phyloP scores from a whole-genome alignment of 345 rosid genomes.

The Lepidium sativum region DNA sequence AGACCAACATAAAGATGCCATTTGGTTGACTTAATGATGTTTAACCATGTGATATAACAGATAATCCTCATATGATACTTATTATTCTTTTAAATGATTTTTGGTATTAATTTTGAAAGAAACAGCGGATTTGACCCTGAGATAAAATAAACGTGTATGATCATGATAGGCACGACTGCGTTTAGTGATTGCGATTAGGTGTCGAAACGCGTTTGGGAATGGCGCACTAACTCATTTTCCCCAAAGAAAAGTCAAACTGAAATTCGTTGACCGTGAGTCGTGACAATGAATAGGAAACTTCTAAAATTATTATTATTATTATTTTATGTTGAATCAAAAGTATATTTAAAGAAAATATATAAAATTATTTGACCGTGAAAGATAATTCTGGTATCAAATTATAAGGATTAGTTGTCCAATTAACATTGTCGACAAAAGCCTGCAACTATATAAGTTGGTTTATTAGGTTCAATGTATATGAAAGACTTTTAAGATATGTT shows the following conservation, averaged over 20 bases:
- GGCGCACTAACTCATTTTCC: background rate
- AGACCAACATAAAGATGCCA: background rate
- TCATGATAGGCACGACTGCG: background rate
- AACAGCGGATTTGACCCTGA: background rate
- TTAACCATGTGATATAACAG: background rate
- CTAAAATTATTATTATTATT: background rate
- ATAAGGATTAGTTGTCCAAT: background rate
- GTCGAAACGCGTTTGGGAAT: background rate
- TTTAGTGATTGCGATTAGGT: background rate
- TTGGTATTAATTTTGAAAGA: background rate
- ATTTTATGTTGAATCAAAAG: background rate
- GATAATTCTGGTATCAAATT: background rate
- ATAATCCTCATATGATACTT: background rate
- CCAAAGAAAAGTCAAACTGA: background rate
- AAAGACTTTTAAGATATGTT: background rate
- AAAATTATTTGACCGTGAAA: too few relatives aligned
- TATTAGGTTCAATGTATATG: constrained; percentile 4
- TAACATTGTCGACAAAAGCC: background rate
- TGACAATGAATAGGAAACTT: background rate
- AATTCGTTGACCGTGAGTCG: background rate
- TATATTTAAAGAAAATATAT: background rate
- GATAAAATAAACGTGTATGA: constrained; percentile 2
- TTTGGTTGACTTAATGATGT: background rate
- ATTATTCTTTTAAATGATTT: background rate
- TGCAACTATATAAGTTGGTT: background rate